Percentiles rank a stretch among this genome's conserved stretches.
Conservation (phyloP, 73 alveolate species). For the Paramecium pentaurelia region DNA sequence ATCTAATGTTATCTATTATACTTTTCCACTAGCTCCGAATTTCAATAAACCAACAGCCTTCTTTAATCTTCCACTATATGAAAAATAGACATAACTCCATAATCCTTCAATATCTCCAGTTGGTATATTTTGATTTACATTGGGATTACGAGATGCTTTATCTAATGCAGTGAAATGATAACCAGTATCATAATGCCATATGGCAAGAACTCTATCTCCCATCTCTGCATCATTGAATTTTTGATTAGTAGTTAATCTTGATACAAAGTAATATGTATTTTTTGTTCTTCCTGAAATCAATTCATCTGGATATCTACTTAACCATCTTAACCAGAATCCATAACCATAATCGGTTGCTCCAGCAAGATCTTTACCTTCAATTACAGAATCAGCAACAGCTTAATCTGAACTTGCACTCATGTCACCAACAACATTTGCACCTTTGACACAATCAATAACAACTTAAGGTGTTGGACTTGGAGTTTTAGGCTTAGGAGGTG, state of each 20-base stretch:
- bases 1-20: not conserved
- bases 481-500: constrained; percentile 35
- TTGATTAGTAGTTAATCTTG: constrained; percentile 22
- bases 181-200: constrained; percentile 32
- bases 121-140: not conserved
- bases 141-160: not conserved
- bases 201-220: constrained; percentile 43
- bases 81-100: constrained; percentile 19
- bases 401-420: not conserved
- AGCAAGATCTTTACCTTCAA: constrained; percentile 15
- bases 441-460: constrained; percentile 41
- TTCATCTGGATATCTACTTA: constrained; percentile 49
- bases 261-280: not conserved
- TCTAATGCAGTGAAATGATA: not conserved
- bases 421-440: not conserved
- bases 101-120: constrained; percentile 49
- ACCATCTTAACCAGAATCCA: constrained; percentile 45
- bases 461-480: constrained; percentile 41
- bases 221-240: not conserved
- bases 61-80: constrained; percentile 2
- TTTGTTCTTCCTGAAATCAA: not conserved
- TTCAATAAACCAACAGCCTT: not conserved
- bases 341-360: constrained; percentile 47
- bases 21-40: constrained; percentile 20
- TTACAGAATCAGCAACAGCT: not conserved